A percentile compares a stretch with the other conserved stretches of the same genome.
phyloP scores from a whole-genome alignment of 1,284 basidiomycete species.

The Cryptococcus sp. region DNA sequence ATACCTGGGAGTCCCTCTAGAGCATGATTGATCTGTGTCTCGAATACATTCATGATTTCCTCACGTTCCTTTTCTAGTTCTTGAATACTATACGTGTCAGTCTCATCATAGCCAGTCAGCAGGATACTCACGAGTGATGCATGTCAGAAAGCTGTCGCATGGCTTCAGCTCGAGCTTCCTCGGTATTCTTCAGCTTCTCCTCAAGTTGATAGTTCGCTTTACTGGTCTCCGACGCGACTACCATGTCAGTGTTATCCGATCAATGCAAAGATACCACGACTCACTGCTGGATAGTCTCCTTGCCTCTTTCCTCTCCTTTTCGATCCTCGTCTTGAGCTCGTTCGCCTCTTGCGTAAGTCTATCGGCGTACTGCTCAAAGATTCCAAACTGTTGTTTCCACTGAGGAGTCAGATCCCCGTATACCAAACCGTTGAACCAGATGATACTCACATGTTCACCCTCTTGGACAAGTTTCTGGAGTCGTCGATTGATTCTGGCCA shows the following conservation, averaged over 20 bases:
- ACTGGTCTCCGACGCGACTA: conserved; percentile 23
- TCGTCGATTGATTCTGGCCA: conserved; percentile 40
- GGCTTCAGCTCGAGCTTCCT: conserved; percentile 39
- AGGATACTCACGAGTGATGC: conserved; percentile 34
- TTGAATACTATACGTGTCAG: conserved; percentile 27
- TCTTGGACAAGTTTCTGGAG: conserved; percentile 50
- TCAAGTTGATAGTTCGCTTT: conserved; percentile 36
- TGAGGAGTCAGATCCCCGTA: conserved; percentile 9
- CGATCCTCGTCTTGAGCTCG: conserved; percentile 48
- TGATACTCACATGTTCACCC: conserved; percentile 41
- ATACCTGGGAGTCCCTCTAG: conserved; percentile 20
- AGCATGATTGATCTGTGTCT: conserved; percentile 39
- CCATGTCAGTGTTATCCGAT: background rate
- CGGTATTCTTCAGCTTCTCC: conserved; percentile 38
- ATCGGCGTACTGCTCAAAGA: conserved; percentile 50
- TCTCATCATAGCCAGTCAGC: background rate
- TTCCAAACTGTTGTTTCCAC: conserved; percentile 50
- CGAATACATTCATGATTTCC: conserved; percentile 43
- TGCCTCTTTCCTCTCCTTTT: conserved; percentile 48
- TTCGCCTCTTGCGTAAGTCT: conserved; percentile 47
- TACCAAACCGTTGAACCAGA: too few species aligned
- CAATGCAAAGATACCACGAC: background rate
- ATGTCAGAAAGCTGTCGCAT: conserved; percentile 47
- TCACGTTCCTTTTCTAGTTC: conserved; percentile 45
- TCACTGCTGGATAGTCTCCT: conserved; percentile 39